phyloP scores from a whole-genome alignment of 2,329 filamentous ascomycete species.

The Bipolaris cookei region DNA sequence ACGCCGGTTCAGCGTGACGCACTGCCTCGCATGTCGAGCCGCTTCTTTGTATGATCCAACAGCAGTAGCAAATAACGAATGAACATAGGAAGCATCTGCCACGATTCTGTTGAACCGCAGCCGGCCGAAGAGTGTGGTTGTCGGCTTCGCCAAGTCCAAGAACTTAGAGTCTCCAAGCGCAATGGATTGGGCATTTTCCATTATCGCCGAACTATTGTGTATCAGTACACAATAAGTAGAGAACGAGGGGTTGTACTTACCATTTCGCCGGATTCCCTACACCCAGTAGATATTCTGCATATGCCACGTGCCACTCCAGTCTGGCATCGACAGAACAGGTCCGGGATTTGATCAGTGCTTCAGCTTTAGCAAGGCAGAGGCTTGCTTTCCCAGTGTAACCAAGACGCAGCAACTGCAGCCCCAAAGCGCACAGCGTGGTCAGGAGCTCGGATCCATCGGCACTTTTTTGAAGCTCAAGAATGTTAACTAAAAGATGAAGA shows the following conservation, averaged over 20 bases:
- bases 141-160: constrained; percentile 38
- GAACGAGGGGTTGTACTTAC: constrained; percentile 27
- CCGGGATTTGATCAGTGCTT: constrained; percentile 54
- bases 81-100: constrained; percentile 67
- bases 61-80: constrained; percentile 70
- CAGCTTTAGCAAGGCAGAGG: constrained; percentile 64
- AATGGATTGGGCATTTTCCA: constrained; percentile 40
- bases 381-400: constrained; percentile 67
- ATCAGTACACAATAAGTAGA: constrained; percentile 20
- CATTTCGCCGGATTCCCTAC: constrained; percentile 70
- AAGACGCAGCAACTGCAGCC: constrained; percentile 63
- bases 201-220: constrained; percentile 31
- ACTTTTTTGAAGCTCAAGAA: constrained; percentile 55
- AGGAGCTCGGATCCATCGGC: constrained; percentile 50
- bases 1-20: constrained; percentile 57
- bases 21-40: constrained; percentile 56
- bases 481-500: constrained; percentile 57
- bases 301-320: constrained; percentile 70
- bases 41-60: constrained; percentile 55
- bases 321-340: constrained; percentile 54
- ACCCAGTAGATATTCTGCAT: constrained; percentile 75
- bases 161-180: constrained; percentile 39
- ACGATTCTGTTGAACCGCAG: constrained; percentile 58
- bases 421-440: constrained; percentile 55
- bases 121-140: constrained; percentile 43